Evolutionary conservation across 1,284 basidiomycete genomes (phyloP), one percentile per base, ranked within the genome.

Genomic region (Rhodotorula sp.): DNA sequence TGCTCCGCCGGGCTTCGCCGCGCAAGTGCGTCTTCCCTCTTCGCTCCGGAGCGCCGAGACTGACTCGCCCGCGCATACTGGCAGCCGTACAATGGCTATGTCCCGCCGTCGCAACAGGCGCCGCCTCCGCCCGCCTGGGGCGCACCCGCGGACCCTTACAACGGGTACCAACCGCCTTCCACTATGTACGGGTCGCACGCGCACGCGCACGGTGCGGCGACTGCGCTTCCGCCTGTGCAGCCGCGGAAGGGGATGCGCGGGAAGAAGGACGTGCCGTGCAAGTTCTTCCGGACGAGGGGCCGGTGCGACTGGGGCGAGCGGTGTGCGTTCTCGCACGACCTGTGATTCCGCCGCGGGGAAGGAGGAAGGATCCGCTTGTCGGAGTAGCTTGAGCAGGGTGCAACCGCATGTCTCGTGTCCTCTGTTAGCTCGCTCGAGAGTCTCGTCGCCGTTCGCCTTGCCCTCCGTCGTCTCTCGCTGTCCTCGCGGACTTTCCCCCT

Each of bases 241-340:
- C 32, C 15, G 21, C 21, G 36, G 32, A 17, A 19, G 13, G 25
- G 37, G 36, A 13, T 34, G 51, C 29, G 39, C 34, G 32, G 46
- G 36, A 60, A 64, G 59, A 29, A 62, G 44, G 36, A 55, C 21
- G 34, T 29, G 19, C 36, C 36, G 60, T 74, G 75, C 44, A 46
- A 58, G 58, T 76, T 68, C 63, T 74, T 66, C 46, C 44, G 50
- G 21, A 48, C n/a, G 17, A 61, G 55, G 3, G 50, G 50, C 6
- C 67, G 75, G 13, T 76, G 75, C 63, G 72, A 74, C 41, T 63
- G 72, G 67, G 75, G 75, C 1, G 64, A 65, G 7, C 50, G 54
- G 44, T 76, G 75, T 61, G 48, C 53, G 44, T 76, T 70, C 29
- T 68, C 41, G 55, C 70, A 71, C 27, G 63, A 54, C 27, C 9